Evolutionary conservation across 139 green algal species (phyloP), one percentile per base, ranked within the genome.

Genomic region (Picochlorum costavermella): DNA sequence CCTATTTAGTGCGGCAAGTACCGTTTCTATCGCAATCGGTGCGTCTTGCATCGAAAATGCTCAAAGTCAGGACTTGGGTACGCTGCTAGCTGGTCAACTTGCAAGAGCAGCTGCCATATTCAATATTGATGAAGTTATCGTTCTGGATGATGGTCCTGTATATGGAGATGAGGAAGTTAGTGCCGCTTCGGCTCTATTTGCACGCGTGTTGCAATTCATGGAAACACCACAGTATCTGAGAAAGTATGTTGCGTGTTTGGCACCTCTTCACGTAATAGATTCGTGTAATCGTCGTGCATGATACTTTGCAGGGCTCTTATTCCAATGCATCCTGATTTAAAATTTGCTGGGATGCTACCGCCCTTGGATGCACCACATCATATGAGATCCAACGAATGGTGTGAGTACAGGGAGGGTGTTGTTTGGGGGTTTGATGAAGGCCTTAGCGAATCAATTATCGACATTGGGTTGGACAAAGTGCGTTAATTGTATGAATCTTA

Each of bases 221-320:
- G 88, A 95, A 75, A 95, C 87, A 2, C 88, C 88, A 4, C 88
- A 90, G 64, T 94, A 95, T 71, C 66, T 95, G 14, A 81, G 87
- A 36, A 86, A 82, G 73, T 81, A 64, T 31, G 58, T 51, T 57
- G 26, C 56, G 16, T 63, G n/a, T 14, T 45, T 23, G 26, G 0
- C 60, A 70, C 14, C 23, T 17, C 4, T 59, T 33, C n/a, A 30
- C 12, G 4, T 37, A 29, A 37, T 59, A 40, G 31, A 12, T 30
- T 30, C 46, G 6, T 28, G 46, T 28, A 53, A 53, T 53, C 46
- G 46, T 70, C 16, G 50, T 45, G 17, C n/a, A 76, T 5, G 46
- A 72, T 16, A 5, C 65, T 17, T 28, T 68, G 59, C 61, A 85
- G 77, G 23, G 71, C 75, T 3, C 68, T 88, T 2, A 74, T 88